Evolutionary conservation across 1,284 basidiomycete species (phyloP).

Genomic region (Melampsora occidentalis): DNA sequence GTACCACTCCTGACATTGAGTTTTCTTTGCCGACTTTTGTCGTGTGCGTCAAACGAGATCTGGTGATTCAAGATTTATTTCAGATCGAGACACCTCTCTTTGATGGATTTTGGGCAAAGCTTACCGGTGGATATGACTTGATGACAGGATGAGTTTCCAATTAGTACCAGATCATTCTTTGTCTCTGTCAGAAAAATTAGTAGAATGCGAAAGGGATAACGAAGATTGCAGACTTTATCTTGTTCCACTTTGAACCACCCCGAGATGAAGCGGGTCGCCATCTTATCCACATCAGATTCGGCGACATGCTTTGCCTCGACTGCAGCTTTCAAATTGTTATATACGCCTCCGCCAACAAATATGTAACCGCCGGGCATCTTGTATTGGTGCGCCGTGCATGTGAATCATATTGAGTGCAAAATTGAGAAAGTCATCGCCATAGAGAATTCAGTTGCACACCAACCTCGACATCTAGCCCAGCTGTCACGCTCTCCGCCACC

Average conservation of each 20-base stretch:
- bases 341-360: slow-evolving; percentile 11
- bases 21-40: neutral
- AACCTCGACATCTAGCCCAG: slow-evolving; percentile 23
- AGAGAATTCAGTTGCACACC: neutral
- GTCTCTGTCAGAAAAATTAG: no score
- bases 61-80: neutral
- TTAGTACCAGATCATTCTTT: no score
- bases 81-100: neutral
- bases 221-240: slow-evolving; percentile 8
- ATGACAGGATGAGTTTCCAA: no score
- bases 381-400: neutral
- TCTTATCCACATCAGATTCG: slow-evolving; percentile 13
- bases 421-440: neutral
- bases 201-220: neutral
- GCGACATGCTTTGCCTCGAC: neutral
- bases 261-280: slow-evolving; percentile 14
- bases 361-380: slow-evolving; percentile 24
- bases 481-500: slow-evolving; percentile 15
- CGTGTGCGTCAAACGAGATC: neutral
- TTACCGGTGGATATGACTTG: neutral
- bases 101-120: neutral
- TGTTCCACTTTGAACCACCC: slow-evolving; percentile 21
- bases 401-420: neutral
- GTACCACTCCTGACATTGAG: neutral
- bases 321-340: slow-evolving; percentile 27